Base-by-base conservation (phyloP, 768 basidiomycete genomes). In the Tephrocybe sp. region DNA sequence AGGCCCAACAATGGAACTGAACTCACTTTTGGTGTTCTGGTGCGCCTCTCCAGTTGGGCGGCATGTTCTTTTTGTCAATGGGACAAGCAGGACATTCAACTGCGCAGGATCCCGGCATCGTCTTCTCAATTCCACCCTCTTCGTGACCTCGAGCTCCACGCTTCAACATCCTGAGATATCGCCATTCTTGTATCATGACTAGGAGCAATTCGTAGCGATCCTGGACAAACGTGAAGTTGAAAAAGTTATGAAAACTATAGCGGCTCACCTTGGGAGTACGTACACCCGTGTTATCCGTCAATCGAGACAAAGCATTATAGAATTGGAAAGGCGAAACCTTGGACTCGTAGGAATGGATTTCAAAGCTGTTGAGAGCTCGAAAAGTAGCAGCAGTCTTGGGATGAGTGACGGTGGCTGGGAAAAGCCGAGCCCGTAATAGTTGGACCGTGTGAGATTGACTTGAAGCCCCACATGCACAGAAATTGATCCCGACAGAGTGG, bases 401-500 rank as follows among this genome's bases (percentile, higher is more conserved):
- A 34, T 37, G 1, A 42, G 41, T 18, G 66, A 60, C 0, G 1
- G 66, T 73, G 0, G 70, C 67, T 1, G 70, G 72, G 46, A 61
- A 70, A 42, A 57, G 60, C 8, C 62, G 47, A 34, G 39, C 45
- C 1, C 58, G 62, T 15, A 70, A 60, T 9, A 72, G 58, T 54
- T 72, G 70, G 3, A 58, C 42, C 11, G 51, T 44, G 5, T 45
- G 60, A 1, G 54, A 42, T n/a, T 53, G 33, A 25, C 19, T 21
- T 0, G 50, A 36, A 8, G 57, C 53, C 18, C 46, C 51, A 52
- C 71, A 73, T 2, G 52, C 54, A 45, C 71, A 73, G 47, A 63
- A 72, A 46, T 63, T 55, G 1, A 71, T 25, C 8, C 27, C 45
- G 1, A 72, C 61, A 2, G 53, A 25, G 42, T 71, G 69, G 15